These are phyloP conservation scores for Lodderomyces metapsilosis DNA, from an alignment of 1,139 yeast species.

Conservation along the genomic window DNA sequence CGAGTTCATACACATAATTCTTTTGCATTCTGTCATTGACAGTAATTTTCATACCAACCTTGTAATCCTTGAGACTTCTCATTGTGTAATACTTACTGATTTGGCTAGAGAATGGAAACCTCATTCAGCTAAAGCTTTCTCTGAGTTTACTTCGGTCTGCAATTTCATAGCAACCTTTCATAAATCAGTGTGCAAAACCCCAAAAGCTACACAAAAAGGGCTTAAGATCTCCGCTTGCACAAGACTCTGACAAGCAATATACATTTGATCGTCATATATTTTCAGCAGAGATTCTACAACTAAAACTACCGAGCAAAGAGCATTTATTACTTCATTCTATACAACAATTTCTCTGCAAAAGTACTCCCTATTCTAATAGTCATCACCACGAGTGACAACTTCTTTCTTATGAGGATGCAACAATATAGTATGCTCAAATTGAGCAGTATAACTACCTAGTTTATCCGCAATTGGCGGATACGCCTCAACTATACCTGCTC, in stretches of 20 bases:
- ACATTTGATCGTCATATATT: no score
- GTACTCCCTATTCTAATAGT: no score
- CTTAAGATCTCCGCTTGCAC: no score
- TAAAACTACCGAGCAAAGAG: no score
- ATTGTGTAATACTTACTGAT: slow-evolving; percentile 1
- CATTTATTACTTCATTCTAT: no score
- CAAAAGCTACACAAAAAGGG: no score
- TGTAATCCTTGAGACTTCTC: slow-evolving; percentile 7
- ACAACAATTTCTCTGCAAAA: not conserved
- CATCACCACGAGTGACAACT: slow-evolving; percentile 93
- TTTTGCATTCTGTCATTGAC: slow-evolving; percentile 8
- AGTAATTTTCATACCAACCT: slow-evolving; percentile 4
- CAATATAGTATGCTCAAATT: slow-evolving; percentile 89
- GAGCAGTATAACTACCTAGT: slow-evolving; percentile 91
- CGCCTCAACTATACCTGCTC: slow-evolving; percentile 83
- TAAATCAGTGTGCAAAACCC: no score
- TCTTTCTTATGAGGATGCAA: slow-evolving; percentile 91
- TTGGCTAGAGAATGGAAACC: not conserved
- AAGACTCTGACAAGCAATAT: no score
- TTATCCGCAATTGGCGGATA: slow-evolving; percentile 94
- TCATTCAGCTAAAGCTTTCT: not conserved
- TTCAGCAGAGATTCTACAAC: not conserved
- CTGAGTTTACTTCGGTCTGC: not conserved
- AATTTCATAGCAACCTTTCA: slow-evolving; percentile 1
- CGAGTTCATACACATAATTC: slow-evolving; percentile 5